Conservation (phyloP, 352 stramenopile species). For the Globisporangium megalacanthum region DNA sequence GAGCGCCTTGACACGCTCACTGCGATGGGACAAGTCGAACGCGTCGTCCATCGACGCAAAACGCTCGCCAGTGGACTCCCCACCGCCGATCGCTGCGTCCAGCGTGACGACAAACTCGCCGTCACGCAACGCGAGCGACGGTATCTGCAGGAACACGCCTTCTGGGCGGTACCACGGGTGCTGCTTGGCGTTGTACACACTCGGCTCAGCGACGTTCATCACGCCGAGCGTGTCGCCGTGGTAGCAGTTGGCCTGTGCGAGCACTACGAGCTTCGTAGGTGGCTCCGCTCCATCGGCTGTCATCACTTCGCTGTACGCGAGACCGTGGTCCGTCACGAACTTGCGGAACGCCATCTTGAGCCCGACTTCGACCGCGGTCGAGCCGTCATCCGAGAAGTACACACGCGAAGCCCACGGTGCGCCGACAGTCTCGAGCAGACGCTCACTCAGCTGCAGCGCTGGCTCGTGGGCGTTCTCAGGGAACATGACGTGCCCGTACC, state of each 20-base stretch:
- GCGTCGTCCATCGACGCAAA: constrained; percentile 43
- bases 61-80: constrained; percentile 20
- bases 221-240: constrained; percentile 89
- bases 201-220: constrained; percentile 89
- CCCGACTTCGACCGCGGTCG: constrained; percentile 87
- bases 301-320: constrained; percentile 52
- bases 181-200: constrained; percentile 89
- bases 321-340: constrained; percentile 59
- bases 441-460: constrained; percentile 71
- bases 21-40: constrained; percentile 40
- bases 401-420: constrained; percentile 83
- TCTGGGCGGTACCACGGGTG: constrained; percentile 89
- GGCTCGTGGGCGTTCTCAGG: constrained; percentile 87
- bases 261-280: constrained; percentile 56
- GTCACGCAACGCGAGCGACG: constrained; percentile 59
- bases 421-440: constrained; percentile 70
- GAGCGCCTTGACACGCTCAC: constrained; percentile 28
- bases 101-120: constrained; percentile 55
- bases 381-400: constrained; percentile 91
- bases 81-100: constrained; percentile 35
- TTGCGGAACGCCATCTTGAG: constrained; percentile 92
- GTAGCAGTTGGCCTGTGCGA: constrained; percentile 89
- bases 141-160: constrained; percentile 75
- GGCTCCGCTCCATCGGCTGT: constrained; percentile 3
- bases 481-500: constrained; percentile 93